A percentile compares a stretch with the other conserved stretches of the same genome.
Evolutionary conservation across 2,329 filamentous ascomycete species (phyloP).

Genomic region (Metarhizium anisopliae): DNA sequence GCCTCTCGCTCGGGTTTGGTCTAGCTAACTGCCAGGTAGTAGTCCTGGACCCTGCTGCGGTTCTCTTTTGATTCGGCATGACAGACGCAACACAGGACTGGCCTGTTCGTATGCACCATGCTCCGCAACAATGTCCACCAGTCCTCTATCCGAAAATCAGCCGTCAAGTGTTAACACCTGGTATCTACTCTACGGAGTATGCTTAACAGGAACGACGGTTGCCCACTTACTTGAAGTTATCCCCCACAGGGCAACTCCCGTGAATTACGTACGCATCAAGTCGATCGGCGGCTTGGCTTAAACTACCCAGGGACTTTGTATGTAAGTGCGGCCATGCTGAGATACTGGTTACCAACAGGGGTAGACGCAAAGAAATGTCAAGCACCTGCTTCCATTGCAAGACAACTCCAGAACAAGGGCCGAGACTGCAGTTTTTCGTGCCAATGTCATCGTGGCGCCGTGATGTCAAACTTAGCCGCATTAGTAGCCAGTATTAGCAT

Average conservation of each 20-base stretch:
- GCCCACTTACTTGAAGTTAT: too few species aligned
- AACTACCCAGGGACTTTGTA: too few species aligned
- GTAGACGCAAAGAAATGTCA: not conserved
- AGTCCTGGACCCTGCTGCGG: not conserved
- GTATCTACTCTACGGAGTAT: too few species aligned
- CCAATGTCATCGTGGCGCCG: not conserved
- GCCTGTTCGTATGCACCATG: not conserved
- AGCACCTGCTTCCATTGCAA: not conserved
- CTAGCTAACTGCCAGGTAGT: not conserved
- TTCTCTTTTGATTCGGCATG: not conserved
- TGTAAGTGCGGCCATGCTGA: too few species aligned
- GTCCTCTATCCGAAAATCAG: not conserved
- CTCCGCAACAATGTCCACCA: not conserved
- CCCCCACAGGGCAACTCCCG: too few species aligned
- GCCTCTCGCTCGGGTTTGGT: not conserved
- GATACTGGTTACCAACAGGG: too few species aligned
- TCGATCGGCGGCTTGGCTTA: too few species aligned
- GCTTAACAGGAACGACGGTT: too few species aligned
- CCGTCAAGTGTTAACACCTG: not conserved
- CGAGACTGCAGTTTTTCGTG: not conserved
- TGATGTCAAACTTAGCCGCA: not conserved
- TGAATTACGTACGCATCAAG: too few species aligned
- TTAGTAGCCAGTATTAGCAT: not conserved
- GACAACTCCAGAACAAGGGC: not conserved
- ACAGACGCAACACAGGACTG: not conserved